Conservation (phyloP, 2,329 filamentous ascomycete species). For the Scedosporium apiospermum region DNA sequence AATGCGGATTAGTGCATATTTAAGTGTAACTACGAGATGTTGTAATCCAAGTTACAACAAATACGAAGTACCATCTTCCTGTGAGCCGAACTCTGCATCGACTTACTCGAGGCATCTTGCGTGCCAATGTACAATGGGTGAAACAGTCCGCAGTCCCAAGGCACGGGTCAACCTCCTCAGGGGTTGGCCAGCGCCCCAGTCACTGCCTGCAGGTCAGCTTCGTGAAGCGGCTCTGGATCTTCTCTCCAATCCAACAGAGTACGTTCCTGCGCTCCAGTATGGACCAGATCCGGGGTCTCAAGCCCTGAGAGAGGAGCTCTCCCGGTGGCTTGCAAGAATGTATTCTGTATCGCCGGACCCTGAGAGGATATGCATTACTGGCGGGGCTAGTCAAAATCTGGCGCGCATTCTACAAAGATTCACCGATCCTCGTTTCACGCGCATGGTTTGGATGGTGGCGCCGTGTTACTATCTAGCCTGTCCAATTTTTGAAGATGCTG, state of each 20-base stretch:
- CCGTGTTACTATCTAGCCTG: constrained; percentile 81
- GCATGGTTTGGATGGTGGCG: constrained; percentile 68
- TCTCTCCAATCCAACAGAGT: constrained; percentile 49
- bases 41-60: too few species aligned
- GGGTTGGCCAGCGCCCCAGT: constrained; percentile 54
- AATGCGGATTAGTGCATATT: too few species aligned
- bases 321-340: constrained; percentile 58
- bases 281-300: constrained; percentile 68
- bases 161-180: constrained; percentile 53
- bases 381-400: constrained; percentile 76
- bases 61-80: too few species aligned
- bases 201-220: constrained; percentile 58
- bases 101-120: too few species aligned
- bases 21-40: too few species aligned
- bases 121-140: background rate
- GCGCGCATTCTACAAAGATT: constrained; percentile 70
- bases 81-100: too few species aligned
- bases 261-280: constrained; percentile 61
- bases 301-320: constrained; percentile 59
- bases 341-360: constrained; percentile 38
- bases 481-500: constrained; percentile 74
- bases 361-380: constrained; percentile 67
- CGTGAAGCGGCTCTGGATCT: constrained; percentile 49
- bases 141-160: constrained; percentile 13
- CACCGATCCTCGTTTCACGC: constrained; percentile 67